These are phyloP conservation scores for Zangia roseola DNA, from an alignment of 768 basidiomycete genomes.

Conservation along the genomic window DNA sequence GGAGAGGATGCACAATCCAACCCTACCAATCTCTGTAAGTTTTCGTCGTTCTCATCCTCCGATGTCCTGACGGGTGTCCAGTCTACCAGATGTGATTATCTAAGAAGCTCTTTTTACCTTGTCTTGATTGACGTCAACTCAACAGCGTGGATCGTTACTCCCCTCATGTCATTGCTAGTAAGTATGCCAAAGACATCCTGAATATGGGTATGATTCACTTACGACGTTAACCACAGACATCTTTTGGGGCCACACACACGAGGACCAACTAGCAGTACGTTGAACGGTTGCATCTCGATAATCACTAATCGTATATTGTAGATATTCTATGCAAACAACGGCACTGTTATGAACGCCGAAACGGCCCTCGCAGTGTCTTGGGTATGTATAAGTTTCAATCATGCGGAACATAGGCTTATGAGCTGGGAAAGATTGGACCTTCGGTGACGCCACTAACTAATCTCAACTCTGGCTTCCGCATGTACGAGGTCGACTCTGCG, in stretches of 20 bases:
- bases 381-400: conserved; percentile 28
- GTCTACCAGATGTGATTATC: conserved; percentile 37
- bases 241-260: conserved; percentile 72
- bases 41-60: not conserved
- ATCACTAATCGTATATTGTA: conserved; percentile 18
- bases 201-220: not conserved
- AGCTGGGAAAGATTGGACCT: conserved; percentile 33
- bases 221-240: conserved; percentile 42
- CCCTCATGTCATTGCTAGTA: conserved; percentile 44
- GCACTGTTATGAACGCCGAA: conserved; percentile 49
- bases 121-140: not conserved
- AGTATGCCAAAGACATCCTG: conserved; percentile 12
- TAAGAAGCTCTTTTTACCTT: not conserved
- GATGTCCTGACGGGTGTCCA: no score
- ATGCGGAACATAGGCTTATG: not conserved
- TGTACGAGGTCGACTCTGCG: conserved; percentile 38
- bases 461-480: conserved; percentile 65
- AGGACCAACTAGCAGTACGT: conserved; percentile 58
- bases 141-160: conserved; percentile 43
- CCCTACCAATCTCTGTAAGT: conserved; percentile 44
- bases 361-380: conserved; percentile 51
- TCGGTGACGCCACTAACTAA: conserved; percentile 65
- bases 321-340: conserved; percentile 73
- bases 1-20: conserved; percentile 36
- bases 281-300: not conserved